phyloP scores from a whole-genome alignment of 805 yeast genomes.

The Starmerella scarabaei region DNA sequence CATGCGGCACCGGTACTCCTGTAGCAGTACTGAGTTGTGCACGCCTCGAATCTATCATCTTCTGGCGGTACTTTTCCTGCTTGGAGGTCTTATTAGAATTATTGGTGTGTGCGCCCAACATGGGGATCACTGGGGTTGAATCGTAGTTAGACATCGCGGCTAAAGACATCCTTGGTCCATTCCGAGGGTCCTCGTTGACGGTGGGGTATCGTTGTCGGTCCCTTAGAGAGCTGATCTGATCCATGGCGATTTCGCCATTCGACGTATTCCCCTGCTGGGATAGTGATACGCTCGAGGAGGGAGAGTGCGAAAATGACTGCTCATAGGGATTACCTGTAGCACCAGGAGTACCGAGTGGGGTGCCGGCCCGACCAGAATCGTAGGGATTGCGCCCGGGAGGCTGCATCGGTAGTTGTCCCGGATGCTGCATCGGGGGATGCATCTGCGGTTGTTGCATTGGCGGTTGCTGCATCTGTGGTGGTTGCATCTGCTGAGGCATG shows the following conservation, averaged over 20 bases:
- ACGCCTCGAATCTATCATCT: constrained; percentile 22
- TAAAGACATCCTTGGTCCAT: constrained; percentile 23
- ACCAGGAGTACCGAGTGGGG: no score
- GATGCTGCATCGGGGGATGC: no score
- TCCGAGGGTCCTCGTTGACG: constrained; percentile 12
- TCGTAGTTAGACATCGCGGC: constrained; percentile 26
- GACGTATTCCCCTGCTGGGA: not conserved
- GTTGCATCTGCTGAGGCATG: no score
- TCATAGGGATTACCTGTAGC: no score
- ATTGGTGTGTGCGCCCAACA: constrained; percentile 17
- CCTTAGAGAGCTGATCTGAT: constrained; percentile 19
- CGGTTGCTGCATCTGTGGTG: no score
- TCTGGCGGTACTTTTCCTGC: constrained; percentile 22
- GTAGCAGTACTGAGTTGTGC: constrained; percentile 18
- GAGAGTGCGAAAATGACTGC: no score
- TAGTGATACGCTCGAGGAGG: no score
- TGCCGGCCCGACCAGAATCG: no score
- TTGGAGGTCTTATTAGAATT: constrained; percentile 5
- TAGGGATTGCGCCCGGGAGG: no score
- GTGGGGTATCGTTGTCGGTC: constrained; percentile 29
- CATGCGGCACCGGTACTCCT: constrained; percentile 17
- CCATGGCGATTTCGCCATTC: constrained; percentile 16
- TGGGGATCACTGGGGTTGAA: constrained; percentile 29
- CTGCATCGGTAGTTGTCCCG: no score
- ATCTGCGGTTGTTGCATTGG: no score